A percentile compares a stretch with the other conserved stretches of the same genome.
phyloP scores from a whole-genome alignment of 2,329 filamentous ascomycete genomes.

The Camillea tinctor region DNA sequence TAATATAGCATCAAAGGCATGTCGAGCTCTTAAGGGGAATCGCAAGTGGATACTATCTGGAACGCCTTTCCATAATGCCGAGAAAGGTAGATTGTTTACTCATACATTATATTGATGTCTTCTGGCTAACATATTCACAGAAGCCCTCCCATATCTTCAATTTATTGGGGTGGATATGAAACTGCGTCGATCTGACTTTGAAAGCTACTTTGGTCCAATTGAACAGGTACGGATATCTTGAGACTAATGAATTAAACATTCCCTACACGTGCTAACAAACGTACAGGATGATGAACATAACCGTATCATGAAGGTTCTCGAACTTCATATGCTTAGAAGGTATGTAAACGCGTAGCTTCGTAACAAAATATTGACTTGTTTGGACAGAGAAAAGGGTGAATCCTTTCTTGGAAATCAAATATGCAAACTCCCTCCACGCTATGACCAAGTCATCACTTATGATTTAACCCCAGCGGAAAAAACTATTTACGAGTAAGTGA shows the following conservation, averaged over 20 bases:
- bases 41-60: conserved; percentile 15
- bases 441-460: not conserved
- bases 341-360: conserved; percentile 3
- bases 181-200: not conserved
- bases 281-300: not conserved
- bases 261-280: conserved; percentile 1
- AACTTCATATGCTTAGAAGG: conserved; percentile 11
- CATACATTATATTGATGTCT: not conserved
- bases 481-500: conserved; percentile 5
- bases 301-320: conserved; percentile 8
- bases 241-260: too few species aligned
- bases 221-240: too few species aligned
- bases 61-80: conserved; percentile 10
- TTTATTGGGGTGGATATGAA: conserved; percentile 10
- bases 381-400: conserved; percentile 7
- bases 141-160: conserved; percentile 13
- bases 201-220: conserved; percentile 1
- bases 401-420: conserved; percentile 8
- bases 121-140: conserved; percentile 5
- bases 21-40: conserved; percentile 4
- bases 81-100: conserved; percentile 2
- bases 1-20: conserved; percentile 13
- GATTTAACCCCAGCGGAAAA: conserved; percentile 3
- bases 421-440: conserved; percentile 8
- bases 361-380: not conserved